phyloP scores from a whole-genome alignment of 73 alveolate species.

The Paramecium biaurelia region DNA sequence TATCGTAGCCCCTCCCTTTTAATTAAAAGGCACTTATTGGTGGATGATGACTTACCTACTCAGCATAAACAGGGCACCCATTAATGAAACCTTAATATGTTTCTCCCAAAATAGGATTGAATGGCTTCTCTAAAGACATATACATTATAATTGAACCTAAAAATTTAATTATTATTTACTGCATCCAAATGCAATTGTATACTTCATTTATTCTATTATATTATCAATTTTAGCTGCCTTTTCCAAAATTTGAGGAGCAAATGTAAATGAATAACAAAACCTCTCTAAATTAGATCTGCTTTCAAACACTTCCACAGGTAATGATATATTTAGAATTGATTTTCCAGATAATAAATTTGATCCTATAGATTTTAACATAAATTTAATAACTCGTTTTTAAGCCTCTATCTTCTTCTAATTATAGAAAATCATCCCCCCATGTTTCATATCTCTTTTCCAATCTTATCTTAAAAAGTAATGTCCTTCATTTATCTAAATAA shows the following conservation, averaged over 20 bases:
- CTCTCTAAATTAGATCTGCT: conserved; percentile 76
- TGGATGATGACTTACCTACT: conserved; percentile 72
- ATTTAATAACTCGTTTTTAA: conserved; percentile 71
- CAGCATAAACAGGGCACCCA: conserved; percentile 64
- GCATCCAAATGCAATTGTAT: conserved; percentile 67
- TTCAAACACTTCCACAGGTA: conserved; percentile 82
- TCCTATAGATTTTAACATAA: conserved; percentile 75
- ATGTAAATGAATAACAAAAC: conserved; percentile 63
- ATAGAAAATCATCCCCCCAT: conserved; percentile 56
- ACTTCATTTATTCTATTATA: conserved; percentile 71
- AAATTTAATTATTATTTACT: conserved; percentile 52
- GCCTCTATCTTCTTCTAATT: conserved; percentile 52
- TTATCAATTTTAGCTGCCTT: conserved; percentile 74
- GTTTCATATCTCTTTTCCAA: conserved; percentile 57
- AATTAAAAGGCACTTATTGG: conserved; percentile 62
- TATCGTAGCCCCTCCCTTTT: conserved; percentile 49
- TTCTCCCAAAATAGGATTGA: conserved; percentile 92
- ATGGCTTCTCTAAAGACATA: conserved; percentile 79
- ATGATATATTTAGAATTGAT: conserved; percentile 71
- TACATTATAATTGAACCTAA: conserved; percentile 60
- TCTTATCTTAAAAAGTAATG: conserved; percentile 59
- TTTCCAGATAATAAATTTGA: conserved; percentile 76
- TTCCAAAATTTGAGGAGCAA: conserved; percentile 71
- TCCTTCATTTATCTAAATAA: conserved; percentile 22
- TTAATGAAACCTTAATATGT: conserved; percentile 81